Evolutionary conservation across 2,329 filamentous ascomycete genomes (phyloP), one percentile per base, ranked within the genome.

Genomic region (Chaetomiaceae sp.): DNA sequence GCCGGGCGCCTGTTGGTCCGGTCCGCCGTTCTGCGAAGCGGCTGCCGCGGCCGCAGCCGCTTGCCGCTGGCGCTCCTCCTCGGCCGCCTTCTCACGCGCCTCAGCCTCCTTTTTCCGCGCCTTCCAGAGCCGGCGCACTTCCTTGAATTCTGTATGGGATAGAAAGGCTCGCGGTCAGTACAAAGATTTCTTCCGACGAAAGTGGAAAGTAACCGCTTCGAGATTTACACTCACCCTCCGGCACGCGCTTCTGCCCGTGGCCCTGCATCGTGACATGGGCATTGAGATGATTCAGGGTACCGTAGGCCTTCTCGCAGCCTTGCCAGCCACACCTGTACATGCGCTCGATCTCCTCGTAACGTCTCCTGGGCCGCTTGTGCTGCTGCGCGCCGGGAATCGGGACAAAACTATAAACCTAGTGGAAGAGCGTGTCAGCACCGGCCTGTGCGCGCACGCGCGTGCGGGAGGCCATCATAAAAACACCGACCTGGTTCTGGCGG

Each of bases 261-360:
- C 88, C 93, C 67, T 98, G 93, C 93, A 97, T 97, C 12, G 93
- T 97, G 39, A 98, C 93, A 62, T 98, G 93, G 32, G 93, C 93
- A 63, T 98, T 98, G 58, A 98, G 67, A 65, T 98, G 93, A 67
- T 98, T 98, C 52, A 98, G 71, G 38, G 93, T 98, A 50, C 93
- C 93, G 58, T 98, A 98, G 3, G 93, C 93, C 71, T 98, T 98
- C 68, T 98, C 93, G 63, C 93, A 98, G 8, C 90, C 90, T 56
- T 96, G 91, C 88, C 89, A 97, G 20, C 91, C 93, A 63, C 93
- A 98, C 69, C 97, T 97, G 75, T 98, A 97, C 93, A 98, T 97
- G 63, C 93, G 84, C 72, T 98, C 93, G 59, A 98, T 98, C 65
- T 98, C 93, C 68, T 98, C 93, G 60, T 96, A 98, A 44, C 93